Percentiles rank a stretch among this genome's conserved stretches.
Conservation (phyloP, 73 alveolate genomes). For the Tetrahymena elliotti region DNA sequence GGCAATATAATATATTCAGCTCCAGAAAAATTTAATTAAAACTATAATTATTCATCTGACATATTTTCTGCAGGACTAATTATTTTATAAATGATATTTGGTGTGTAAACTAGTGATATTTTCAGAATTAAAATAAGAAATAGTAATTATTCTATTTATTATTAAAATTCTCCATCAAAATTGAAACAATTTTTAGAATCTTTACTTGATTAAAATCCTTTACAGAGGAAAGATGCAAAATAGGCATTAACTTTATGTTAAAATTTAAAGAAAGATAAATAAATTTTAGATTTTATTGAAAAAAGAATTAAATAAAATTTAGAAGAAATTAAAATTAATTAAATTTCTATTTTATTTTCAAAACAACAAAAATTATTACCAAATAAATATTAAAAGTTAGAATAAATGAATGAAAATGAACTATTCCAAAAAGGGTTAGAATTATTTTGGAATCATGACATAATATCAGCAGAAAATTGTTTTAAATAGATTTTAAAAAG, state of each 20-base stretch:
- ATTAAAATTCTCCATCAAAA: neutral
- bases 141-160: too few relatives aligned
- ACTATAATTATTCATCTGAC: neutral
- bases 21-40: neutral
- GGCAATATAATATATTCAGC: neutral
- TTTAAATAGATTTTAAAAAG: too few relatives aligned
- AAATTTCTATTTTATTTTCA: neutral
- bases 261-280: neutral
- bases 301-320: neutral
- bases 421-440: neutral
- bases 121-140: too few relatives aligned
- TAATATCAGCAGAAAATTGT: neutral
- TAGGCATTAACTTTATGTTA: neutral
- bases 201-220: neutral
- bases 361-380: neutral
- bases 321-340: neutral
- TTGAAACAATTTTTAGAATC: neutral
- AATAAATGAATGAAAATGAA: neutral
- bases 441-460: too few relatives aligned
- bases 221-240: neutral
- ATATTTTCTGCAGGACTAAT: neutral
- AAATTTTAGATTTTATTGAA: too few relatives aligned
- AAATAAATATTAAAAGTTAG: too few relatives aligned
- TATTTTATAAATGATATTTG: neutral
- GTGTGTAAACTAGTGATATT: neutral